Base-by-base conservation (phyloP, 176 grass and related monocot genomes). In the Thalia dealbata region DNA sequence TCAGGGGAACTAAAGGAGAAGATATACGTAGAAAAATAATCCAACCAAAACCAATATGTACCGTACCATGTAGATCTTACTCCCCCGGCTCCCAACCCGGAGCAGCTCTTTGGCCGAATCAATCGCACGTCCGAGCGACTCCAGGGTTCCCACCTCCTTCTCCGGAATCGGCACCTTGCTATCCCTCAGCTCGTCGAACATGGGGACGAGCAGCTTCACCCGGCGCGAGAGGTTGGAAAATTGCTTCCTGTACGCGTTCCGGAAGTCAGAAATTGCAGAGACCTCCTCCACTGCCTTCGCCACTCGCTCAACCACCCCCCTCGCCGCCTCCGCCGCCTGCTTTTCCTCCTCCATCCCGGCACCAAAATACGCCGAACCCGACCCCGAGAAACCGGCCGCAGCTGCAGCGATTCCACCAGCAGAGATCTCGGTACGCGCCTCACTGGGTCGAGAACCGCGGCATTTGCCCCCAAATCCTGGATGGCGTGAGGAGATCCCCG, bases 21-120 rank as follows among this genome's bases (percentile, higher is more conserved):
- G 23, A 71, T 21, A 15, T 7, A 25, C 24, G 3, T 5, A 14
- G 24, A 32, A 11, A 10, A 16, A 35, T 3, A 35, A 35, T 32
- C 15, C 28, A 54, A 72, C 48, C 9, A 32, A 3, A 52, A 10
- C 9, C 5, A 7, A 6, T 26, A 16, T 15, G 13, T 46, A 61
- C 19, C 78, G 21, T 86, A 96, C 90, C 90, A 88, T 22, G 70
- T 63, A 91, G 14, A 93, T 97, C 87, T 85, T 97, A 83, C 95
- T 97, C 16, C 81, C 85, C 7, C 90, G 83, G 81, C 62, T 81
- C 42, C 87, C 85, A 70, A 76, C 79, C 26, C n/a, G 71, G 50
- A 99, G 81, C 50, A 93, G 80, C 54, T 73, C 76, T 44, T 84
- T 82, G 71, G 85, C 87, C 68, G 0, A 41, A 14, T 79, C 84